Base-by-base conservation (phyloP, 257 asterid genomes). In the Handroanthus guayacan region DNA sequence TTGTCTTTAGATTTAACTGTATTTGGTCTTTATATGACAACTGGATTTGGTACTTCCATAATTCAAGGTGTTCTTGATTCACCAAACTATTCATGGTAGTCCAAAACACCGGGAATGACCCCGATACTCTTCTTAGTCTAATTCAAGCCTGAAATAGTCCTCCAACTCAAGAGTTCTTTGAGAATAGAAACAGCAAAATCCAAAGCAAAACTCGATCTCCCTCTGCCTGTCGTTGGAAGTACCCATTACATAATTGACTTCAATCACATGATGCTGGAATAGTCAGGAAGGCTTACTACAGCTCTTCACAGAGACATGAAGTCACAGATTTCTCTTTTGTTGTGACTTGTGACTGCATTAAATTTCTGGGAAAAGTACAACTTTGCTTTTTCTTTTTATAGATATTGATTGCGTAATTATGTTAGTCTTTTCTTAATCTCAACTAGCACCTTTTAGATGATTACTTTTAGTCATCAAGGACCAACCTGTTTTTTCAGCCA, bases 141-240 rank as follows among this genome's bases (percentile, higher is more conserved):
- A 43, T 38, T 41, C 45, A 41, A 65, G 36, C 17, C 36, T 39
- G 52, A 41, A 44, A 64, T 16, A 1, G 41, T 41, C 51, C 39
- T 43, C 51, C 17, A 65, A 18, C 43, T 65, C 18, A 6, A 65
- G 8, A 5, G 55, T 47, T 16, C 41, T 18, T 18, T 43, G 18
- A 65, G 39, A 65, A 65, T 17, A 65, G 38, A 65, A 65, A 65
- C 18, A 41, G 55, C 17, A 65, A 41, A 43, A 65, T 43, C 71
- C 56, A 43, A 17, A 43, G 10, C 12, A 16, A 65, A 41, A 43
- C 37, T 65, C 71, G 44, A 41, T 43, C 20, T 41, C 8, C 45
- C 45, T 41, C 6, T 17, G 47, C 55, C 71, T 43, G 71, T 44
- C 20, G 20, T 3, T 16, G 37, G 70, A 18, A 65, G 17, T 2